phyloP scores from a whole-genome alignment of 2,329 filamentous ascomycete genomes.

The Claviceps pazoutovae region DNA sequence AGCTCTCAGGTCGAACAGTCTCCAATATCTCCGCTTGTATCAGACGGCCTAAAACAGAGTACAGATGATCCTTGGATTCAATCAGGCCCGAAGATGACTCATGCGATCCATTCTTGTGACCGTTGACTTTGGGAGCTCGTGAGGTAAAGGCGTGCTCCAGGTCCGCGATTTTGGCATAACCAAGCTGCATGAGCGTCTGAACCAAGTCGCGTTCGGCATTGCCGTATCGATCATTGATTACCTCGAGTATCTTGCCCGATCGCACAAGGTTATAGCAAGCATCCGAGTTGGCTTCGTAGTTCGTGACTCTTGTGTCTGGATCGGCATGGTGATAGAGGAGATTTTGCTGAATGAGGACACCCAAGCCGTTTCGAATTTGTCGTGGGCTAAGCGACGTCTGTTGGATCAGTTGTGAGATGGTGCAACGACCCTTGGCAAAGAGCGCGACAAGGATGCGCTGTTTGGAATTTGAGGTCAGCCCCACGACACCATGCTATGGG shows the following conservation, averaged over 20 bases:
- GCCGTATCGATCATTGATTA: slow-evolving; percentile 62
- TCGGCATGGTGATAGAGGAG: slow-evolving; percentile 63
- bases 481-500: slow-evolving; percentile 8
- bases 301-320: slow-evolving; percentile 46
- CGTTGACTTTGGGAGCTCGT: slow-evolving; percentile 21
- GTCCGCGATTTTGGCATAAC: slow-evolving; percentile 60
- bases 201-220: slow-evolving; percentile 60
- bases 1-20: slow-evolving; percentile 42
- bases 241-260: slow-evolving; percentile 64
- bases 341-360: slow-evolving; percentile 77
- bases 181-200: slow-evolving; percentile 60
- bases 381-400: slow-evolving; percentile 60
- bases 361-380: slow-evolving; percentile 68
- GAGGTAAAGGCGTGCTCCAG: slow-evolving; percentile 48
- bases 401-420: slow-evolving; percentile 52
- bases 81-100: slow-evolving; percentile 22
- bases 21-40: slow-evolving; percentile 55
- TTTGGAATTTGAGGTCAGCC: slow-evolving; percentile 13
- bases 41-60: slow-evolving; percentile 36
- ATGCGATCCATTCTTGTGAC: slow-evolving; percentile 20
- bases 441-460: slow-evolving; percentile 78
- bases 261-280: slow-evolving; percentile 74
- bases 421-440: slow-evolving; percentile 63
- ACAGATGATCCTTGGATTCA: slow-evolving; percentile 32
- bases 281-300: slow-evolving; percentile 72